Conservation (phyloP, 768 basidiomycete species). For the Suillus americanus region DNA sequence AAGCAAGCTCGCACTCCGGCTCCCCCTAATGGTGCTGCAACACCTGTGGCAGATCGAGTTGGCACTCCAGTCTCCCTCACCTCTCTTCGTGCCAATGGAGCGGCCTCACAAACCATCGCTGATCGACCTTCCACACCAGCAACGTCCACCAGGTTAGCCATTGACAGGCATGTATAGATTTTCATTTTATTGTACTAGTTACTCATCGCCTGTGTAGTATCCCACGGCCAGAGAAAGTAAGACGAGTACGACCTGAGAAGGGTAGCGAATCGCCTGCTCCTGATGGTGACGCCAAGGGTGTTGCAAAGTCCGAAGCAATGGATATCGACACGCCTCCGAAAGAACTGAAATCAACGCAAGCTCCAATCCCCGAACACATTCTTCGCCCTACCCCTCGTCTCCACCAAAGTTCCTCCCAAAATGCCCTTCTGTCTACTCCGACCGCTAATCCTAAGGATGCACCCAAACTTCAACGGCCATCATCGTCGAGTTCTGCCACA, state of each 20-base stretch:
- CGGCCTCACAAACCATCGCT: slow-evolving; percentile 18
- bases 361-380: not conserved
- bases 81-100: slow-evolving; percentile 43
- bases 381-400: slow-evolving; percentile 16
- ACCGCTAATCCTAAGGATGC: slow-evolving; percentile 18
- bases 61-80: slow-evolving; percentile 49
- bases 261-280: slow-evolving; percentile 37
- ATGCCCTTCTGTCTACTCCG: slow-evolving; percentile 13
- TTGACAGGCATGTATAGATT: slow-evolving; percentile 56
- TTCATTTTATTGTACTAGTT: not conserved
- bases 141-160: slow-evolving; percentile 52
- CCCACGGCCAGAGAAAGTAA: slow-evolving; percentile 79
- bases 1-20: slow-evolving; percentile 28
- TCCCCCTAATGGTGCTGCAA: slow-evolving; percentile 41
- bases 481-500: slow-evolving; percentile 13
- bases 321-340: slow-evolving; percentile 32
- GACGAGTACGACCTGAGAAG: slow-evolving; percentile 46
- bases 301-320: slow-evolving; percentile 33
- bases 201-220: slow-evolving; percentile 43
- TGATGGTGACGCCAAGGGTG: slow-evolving; percentile 26
- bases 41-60: slow-evolving; percentile 31
- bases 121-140: slow-evolving; percentile 33
- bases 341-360: slow-evolving; percentile 19
- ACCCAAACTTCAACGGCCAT: slow-evolving; percentile 18
- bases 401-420: slow-evolving; percentile 18